Base-by-base conservation (phyloP, 2,329 filamentous ascomycete genomes). In the Aspergillus sp. region DNA sequence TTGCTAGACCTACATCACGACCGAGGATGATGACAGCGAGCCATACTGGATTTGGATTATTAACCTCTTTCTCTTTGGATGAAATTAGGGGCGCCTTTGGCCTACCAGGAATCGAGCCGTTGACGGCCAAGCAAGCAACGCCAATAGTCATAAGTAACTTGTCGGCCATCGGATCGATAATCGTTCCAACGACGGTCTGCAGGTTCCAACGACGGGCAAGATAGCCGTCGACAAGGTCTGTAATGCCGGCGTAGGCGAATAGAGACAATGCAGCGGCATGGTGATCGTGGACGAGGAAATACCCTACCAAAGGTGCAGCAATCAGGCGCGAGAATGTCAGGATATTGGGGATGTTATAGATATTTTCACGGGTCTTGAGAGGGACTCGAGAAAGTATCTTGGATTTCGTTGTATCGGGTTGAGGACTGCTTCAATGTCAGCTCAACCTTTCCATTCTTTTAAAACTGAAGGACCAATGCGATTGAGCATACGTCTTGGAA, bases 131-230 rank as follows among this genome's bases (percentile, higher is more conserved):
- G 54, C 86, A 89, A 8, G 91, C 83, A 0, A 91, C 94, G 58
- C 94, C 70, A 48, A 95, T 82, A 0, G 91, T 96, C 93, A 98
- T 97, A 53, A 98, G 78, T 6, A 82, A 79, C 72, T 98, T 98
- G 69, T 98, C 93, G 3, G 93, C 93, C 86, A 96, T 93, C 4
- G 93, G 93, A 61, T 95, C 90, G 52, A 98, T 88, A 29, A 98
- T 82, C 46, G 88, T 94, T 46, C 93, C 93, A 7, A 97, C 88
- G 1, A 98, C 91, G 0, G 93, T 97, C 67, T 93, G 86, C 48
- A 88, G 77, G 43, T 91, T 85, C 82, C 86, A 97, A 50, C 77
- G 79, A 36, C 93, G 81, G 28, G 93, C 93, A 58, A 98, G 93
- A 78, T 85, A 97, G 48, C 93, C 93, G 65, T 98, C 93, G 2